Base-by-base conservation (phyloP, 2,329 filamentous ascomycete species). In the Aureobasidium sp. region DNA sequence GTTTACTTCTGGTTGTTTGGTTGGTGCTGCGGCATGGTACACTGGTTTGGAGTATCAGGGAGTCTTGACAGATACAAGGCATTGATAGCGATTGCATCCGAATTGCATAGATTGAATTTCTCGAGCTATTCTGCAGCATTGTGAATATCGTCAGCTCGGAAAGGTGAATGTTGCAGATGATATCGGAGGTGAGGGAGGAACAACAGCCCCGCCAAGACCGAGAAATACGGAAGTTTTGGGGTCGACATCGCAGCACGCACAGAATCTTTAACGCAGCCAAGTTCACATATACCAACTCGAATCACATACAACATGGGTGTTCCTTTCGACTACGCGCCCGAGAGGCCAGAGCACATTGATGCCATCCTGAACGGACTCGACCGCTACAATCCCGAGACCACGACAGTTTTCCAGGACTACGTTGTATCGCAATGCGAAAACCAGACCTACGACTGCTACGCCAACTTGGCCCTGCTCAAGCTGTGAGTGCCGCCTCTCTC, bases 331-430 rank as follows among this genome's bases (percentile, higher is more conserved):
- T 90, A 92, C 78, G 89, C 90, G 81, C 87, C 90, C 71, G 90
- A 96, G 78, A 84, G 94, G 76, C 93, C 94, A 70, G 90, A 94
- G 69, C 87, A 94, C 76, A 95, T 99, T 78, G 88, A 91, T 74
- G 83, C 81, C 77, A 97, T 99, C 73, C 91, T 99, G 74, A 96
- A 93, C 79, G 93, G 94, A 70, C 90, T 99, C 67, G 94, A 99
- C 79, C 86, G 94, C 73, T 99, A 99, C 82, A 99, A 99, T 78
- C 94, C 94, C 46, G 94, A 99, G 81, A 96, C 94, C 57, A 96
- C 95, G 55, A 85, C 85, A 66, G 84, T 90, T 68, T 94, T 99
- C 77, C 93, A 99, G 83, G 88, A 90, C 76, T 99, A 99, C 78
- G 88, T 99, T 66, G 84, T 84, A 73, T 87, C 92, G 77, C 94